Conservation (phyloP, 805 yeast species). For the Myxozyma vanderwaltii region DNA sequence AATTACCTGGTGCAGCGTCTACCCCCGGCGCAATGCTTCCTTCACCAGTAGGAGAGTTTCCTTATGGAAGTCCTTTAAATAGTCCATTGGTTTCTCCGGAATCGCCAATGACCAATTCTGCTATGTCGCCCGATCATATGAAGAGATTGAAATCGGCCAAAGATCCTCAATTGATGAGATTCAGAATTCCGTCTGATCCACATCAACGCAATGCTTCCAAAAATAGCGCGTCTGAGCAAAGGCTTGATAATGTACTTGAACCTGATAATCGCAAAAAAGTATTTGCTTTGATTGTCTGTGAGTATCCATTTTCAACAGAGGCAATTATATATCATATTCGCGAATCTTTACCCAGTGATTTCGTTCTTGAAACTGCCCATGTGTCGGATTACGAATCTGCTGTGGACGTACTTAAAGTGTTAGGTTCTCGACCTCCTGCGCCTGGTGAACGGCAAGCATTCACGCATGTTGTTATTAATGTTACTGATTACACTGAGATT, state of each 20-base stretch:
- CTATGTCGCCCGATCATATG: conserved; percentile 11
- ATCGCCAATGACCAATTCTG: background rate
- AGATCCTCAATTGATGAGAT: conserved; percentile 24
- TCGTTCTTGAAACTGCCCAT: conserved; percentile 23
- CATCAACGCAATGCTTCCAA: background rate
- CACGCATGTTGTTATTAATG: conserved; percentile 41
- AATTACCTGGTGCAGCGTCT: background rate
- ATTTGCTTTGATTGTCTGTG: conserved; percentile 36
- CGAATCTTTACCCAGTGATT: conserved; percentile 31
- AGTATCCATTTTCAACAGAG: conserved; percentile 36
- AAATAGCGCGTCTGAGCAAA: background rate
- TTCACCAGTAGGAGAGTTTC: conserved; percentile 19
- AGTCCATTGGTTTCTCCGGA: background rate
- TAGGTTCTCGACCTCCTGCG: conserved; percentile 6
- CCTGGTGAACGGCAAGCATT: conserved; percentile 22
- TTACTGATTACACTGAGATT: conserved; percentile 33
- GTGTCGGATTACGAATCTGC: conserved; percentile 24
- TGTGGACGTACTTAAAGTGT: conserved; percentile 9
- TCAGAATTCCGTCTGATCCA: conserved; percentile 26
- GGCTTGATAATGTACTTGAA: background rate
- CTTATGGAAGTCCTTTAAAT: background rate
- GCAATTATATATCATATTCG: conserved; percentile 40
- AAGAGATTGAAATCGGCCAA: conserved; percentile 7
- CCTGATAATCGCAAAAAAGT: conserved; percentile 1
- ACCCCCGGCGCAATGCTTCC: conserved; percentile 3